A percentile compares a stretch with the other conserved stretches of the same genome.
phyloP scores from a whole-genome alignment of 176 grass and related monocot genomes.

The Triticum monococcum region DNA sequence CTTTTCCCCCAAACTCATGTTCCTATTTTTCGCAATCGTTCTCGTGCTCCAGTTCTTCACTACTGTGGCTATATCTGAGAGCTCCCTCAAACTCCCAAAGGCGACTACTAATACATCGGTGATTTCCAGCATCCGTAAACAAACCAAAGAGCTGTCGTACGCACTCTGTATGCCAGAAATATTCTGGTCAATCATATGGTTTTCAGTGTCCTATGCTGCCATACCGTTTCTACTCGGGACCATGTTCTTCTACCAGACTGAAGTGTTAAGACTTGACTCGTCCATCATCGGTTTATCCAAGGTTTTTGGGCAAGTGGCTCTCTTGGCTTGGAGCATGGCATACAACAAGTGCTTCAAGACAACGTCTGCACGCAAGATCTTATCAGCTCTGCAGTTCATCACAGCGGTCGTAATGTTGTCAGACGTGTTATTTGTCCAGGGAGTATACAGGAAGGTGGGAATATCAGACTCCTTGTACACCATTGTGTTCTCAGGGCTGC shows the following conservation, averaged over 20 bases:
- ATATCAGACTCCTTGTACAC: constrained; percentile 78
- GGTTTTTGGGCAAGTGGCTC: constrained; percentile 74
- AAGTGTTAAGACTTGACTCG: constrained; percentile 75
- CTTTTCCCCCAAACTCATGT: constrained; percentile 70
- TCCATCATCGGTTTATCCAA: constrained; percentile 87
- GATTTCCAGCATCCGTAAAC: constrained; percentile 54
- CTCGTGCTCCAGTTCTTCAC: constrained; percentile 68
- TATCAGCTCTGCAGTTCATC: constrained; percentile 64
- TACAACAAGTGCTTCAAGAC: constrained; percentile 82
- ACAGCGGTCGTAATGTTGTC: constrained; percentile 68
- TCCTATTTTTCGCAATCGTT: constrained; percentile 72
- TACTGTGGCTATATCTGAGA: constrained; percentile 69
- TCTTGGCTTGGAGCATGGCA: constrained; percentile 81
- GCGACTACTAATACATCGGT: constrained; percentile 38
- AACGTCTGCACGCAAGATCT: constrained; percentile 60
- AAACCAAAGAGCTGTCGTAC: constrained; percentile 64
- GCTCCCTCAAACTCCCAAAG: constrained; percentile 78
- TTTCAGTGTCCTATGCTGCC: constrained; percentile 70
- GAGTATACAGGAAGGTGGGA: constrained; percentile 62
- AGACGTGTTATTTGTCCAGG: constrained; percentile 82
- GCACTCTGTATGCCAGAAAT: constrained; percentile 73
- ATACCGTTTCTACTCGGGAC: constrained; percentile 80
- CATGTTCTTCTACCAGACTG: constrained; percentile 98
- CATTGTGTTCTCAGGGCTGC: constrained; percentile 72
- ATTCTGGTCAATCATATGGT: constrained; percentile 63